Base-by-base conservation (phyloP, 1,139 yeast genomes). In the Magnusiomyces magnusii region DNA sequence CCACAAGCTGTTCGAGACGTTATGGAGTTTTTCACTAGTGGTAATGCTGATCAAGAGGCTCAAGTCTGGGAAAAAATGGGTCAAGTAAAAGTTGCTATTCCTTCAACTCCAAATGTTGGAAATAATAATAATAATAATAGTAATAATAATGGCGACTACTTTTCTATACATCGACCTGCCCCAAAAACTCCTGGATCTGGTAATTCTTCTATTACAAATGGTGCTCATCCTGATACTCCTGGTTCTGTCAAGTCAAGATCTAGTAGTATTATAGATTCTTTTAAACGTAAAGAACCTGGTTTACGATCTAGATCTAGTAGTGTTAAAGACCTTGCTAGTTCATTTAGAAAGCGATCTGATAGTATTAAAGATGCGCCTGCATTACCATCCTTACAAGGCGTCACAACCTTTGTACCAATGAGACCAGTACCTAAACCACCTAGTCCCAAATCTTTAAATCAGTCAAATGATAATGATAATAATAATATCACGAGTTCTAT, bases 1-100 rank as follows among this genome's bases (percentile, higher is more conserved):
- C 97, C 97, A 1, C 95, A 90, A 72, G 97, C 96, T 0, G 96
- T 91, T 9, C 84, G 88, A 81, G 96, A 91, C 69, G 91, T 92
- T 64, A 95, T 92, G 61, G 89, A 92, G 50, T 90, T 89, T 69
- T 89, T 87, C 71, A 58, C 59, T 23, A 91, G 87, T 66, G 89
- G 86, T 62, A 85, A 84, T 58, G 77, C 77, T 65, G 81, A 83
- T 57, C 83, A 82, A 27, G 93, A 85, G 56, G 84, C 81, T 50
- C 79, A 78, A 60, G 88, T 91, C 2, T 87, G 89, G 78, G 84
- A 83, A 72, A 90, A 90, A 70, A 87, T 91, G 69, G 82, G 76
- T 58, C 75, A 77, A 42, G 73, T 73, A 19, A 69, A 71, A 59
- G n/a, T n/a, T n/a, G n/a, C n/a, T n/a, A n/a, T n/a, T n/a, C 54